Conservation (phyloP, 1,284 basidiomycete species). For the Cryptococcus sp. region DNA sequence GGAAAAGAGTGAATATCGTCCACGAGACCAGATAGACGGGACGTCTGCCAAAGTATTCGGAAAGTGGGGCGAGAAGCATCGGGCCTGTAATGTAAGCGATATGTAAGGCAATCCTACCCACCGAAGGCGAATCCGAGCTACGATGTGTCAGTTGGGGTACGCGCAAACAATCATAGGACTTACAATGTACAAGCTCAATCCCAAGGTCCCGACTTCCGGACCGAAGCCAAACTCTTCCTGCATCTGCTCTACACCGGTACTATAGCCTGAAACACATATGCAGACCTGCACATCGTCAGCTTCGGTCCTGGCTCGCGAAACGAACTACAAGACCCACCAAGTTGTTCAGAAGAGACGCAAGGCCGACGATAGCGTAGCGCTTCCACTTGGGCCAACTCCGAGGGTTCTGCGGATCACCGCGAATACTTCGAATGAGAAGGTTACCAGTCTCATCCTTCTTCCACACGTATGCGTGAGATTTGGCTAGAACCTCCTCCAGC, state of each 20-base stretch:
- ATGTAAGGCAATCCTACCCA: neutral
- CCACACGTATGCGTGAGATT: slow-evolving; percentile 18
- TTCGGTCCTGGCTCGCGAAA: neutral
- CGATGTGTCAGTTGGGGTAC: neutral
- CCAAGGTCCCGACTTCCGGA: slow-evolving; percentile 33
- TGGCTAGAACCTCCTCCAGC: slow-evolving; percentile 9
- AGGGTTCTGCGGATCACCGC: slow-evolving; percentile 23
- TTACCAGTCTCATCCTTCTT: slow-evolving; percentile 27
- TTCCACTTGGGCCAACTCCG: slow-evolving; percentile 37
- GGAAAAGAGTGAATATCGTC: slow-evolving; percentile 31
- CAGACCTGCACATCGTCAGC: slow-evolving; percentile 19
- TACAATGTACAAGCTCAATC: slow-evolving; percentile 36
- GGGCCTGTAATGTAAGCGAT: slow-evolving; percentile 16
- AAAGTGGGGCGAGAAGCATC: slow-evolving; percentile 37
- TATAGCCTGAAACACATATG: slow-evolving; percentile 38
- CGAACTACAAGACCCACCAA: slow-evolving; percentile 16
- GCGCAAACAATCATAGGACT: neutral
- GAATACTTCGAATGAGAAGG: slow-evolving; percentile 21
- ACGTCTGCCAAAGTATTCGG: slow-evolving; percentile 25
- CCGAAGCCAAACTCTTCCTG: slow-evolving; percentile 34
- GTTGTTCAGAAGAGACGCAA: slow-evolving; percentile 35
- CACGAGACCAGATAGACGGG: slow-evolving; percentile 34
- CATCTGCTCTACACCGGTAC: slow-evolving; percentile 34
- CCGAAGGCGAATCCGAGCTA: slow-evolving; percentile 37
- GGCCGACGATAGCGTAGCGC: slow-evolving; percentile 29